Base-by-base conservation (phyloP, 176 grass and related monocot genomes). In the Ensete ventricosum region DNA sequence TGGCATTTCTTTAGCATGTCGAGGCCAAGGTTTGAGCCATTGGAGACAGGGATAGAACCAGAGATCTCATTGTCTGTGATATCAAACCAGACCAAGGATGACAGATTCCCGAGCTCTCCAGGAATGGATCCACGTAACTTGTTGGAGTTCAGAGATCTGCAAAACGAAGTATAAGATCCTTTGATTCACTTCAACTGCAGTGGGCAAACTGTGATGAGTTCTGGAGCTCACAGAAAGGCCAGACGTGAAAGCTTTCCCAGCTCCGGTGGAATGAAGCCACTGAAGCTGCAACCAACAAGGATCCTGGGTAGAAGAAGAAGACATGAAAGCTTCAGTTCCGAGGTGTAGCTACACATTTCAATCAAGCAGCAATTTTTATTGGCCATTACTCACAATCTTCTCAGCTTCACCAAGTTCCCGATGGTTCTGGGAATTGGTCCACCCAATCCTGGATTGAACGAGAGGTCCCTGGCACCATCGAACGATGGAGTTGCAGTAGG, bases 251-350 rank as follows among this genome's bases (percentile, higher is more conserved):
- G 52, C 24, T 55, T 69, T 25, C 77, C 77, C 22, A 79, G 24
- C 26, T 79, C 77, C 23, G 64, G 25, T 5, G 77, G 77, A 55
- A 79, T 58, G 19, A 17, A 57, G 19, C 77, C 77, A 70, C 52
- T 58, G 64, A 79, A 79, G 9, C 66, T 70, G 77, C 77, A 79
- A 57, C 52, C 50, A 48, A 23, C 17, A 71, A 79, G 65, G n/a
- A 79, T 17, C 52, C 77, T 79, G 17, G 0, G 22, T 23, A 23
- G 9, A 14, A 24, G n/a, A 8, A 64, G 43, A 77, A 65, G 21
- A 9, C 20, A 63, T 9, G 16, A 52, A 62, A 76, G 29, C 64
- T 76, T 76, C 34, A 50, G 58, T n/a, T 34, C 14, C 50, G 29
- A 34, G 29, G 3, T 34, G 3, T 34, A 34, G 3, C 29, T 34